Conservation (phyloP, 2,329 filamentous ascomycete genomes). For the Aspergillus proliferans region DNA sequence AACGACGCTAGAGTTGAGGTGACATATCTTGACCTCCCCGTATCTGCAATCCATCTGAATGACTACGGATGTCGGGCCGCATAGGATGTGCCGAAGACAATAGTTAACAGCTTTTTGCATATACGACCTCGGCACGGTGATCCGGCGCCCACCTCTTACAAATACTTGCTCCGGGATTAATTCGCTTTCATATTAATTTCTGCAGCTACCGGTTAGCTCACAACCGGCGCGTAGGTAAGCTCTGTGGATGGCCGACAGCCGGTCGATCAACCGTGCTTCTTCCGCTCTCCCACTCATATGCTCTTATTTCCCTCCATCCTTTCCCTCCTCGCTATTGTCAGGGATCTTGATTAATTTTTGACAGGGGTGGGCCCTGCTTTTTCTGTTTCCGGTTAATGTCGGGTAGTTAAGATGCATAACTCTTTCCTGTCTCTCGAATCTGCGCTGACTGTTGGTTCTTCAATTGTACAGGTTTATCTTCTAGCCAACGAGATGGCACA, state of each 20-base stretch:
- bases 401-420: too few species aligned
- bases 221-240: constrained; percentile 17
- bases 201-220: neutral
- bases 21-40: too few species aligned
- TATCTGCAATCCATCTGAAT: too few species aligned
- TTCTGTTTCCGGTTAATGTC: constrained; percentile 1
- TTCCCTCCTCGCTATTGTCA: constrained; percentile 5
- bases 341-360: neutral
- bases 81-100: too few species aligned
- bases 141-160: too few species aligned
- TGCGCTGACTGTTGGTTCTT: neutral
- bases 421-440: too few species aligned
- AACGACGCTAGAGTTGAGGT: too few species aligned
- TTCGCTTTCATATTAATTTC: neutral
- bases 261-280: constrained; percentile 17
- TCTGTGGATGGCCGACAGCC: constrained; percentile 11
- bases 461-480: neutral
- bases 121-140: too few species aligned
- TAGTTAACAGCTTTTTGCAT: too few species aligned
- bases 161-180: too few species aligned
- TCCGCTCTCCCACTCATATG: constrained; percentile 7
- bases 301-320: constrained; percentile 10
- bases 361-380: neutral
- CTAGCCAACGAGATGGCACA: neutral
- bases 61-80: too few species aligned